Evolutionary conservation across 108 stramenopile genomes (phyloP), one percentile per base, ranked within the genome.

Genomic region (Nitzschia putrida): DNA sequence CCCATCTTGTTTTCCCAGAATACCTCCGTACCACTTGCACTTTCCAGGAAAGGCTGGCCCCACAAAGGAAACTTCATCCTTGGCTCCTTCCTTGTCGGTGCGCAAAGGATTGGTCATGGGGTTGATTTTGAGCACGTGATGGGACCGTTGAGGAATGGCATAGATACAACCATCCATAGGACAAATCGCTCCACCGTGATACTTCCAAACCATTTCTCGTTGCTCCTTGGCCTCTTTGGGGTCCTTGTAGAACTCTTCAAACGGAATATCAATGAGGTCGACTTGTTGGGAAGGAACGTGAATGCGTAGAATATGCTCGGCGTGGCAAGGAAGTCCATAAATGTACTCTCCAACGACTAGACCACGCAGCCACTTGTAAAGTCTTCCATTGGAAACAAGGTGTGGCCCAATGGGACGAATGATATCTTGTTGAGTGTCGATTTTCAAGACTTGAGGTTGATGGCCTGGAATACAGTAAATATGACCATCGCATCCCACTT

Each of bases 21-120:
- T 71, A 6, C 92, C 95, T 13, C 95, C 95, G 56, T 95, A 93
- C 93, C 93, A 96, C 68, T 94, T 96, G 74, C 87, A 89, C 41
- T 71, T 55, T 5, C 92, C 95, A 9, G 69, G 74, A 57, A 88
- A 77, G 8, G 57, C 45, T 0, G 86, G 86, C 0, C 92, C 94
- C 4, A 93, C 85, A 26, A 82, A 70, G 11, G 58, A 57, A 41
- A 77, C 59, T 14, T 59, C 70, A 14, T 93, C 91, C 2, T 82
- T 90, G 8, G 20, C 22, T 49, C 47, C 47, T 18, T 49, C 18
- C 47, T 49, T 49, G 47, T 49, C 47, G 4, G 29, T 34, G 29
- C 29, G 29, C 29, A 34, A 34, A 34, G 29, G 29, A 49, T 49
- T 49, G 14, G n/a, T 18, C 14, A 49, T 49, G 18, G 95, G 95